These are phyloP conservation scores for Candida saitoana DNA, from an alignment of 805 yeast species.

Conservation along the genomic window DNA sequence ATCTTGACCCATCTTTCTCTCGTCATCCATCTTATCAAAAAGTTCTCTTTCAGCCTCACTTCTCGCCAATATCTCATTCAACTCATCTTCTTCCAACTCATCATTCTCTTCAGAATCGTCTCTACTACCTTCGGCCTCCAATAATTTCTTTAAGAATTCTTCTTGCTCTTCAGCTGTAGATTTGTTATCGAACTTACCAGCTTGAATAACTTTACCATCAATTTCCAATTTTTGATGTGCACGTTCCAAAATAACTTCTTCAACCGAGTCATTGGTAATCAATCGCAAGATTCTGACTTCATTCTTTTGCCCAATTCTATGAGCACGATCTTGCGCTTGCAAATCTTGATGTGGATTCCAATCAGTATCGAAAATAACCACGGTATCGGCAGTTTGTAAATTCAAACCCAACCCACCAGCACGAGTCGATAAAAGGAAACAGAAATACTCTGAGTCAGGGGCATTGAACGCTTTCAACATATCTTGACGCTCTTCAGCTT, in stretches of 20 bases:
- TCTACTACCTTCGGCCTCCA: conserved; percentile 64
- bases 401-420: conserved; percentile 89
- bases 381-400: conserved; percentile 85
- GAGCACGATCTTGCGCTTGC: conserved; percentile 89
- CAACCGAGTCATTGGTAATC: conserved; percentile 78
- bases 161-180: conserved; percentile 87
- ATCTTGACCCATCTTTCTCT: conserved; percentile 40
- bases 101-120: conserved; percentile 52
- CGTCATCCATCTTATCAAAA: conserved; percentile 58
- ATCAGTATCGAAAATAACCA: conserved; percentile 80
- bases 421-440: conserved; percentile 75
- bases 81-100: conserved; percentile 62
- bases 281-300: conserved; percentile 79
- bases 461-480: conserved; percentile 73
- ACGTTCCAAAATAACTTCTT: conserved; percentile 75
- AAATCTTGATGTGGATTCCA: conserved; percentile 93
- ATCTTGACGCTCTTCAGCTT: conserved; percentile 77
- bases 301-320: conserved; percentile 84
- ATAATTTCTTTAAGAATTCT: conserved; percentile 63
- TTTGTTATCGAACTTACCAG: conserved; percentile 85
- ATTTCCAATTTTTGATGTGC: conserved; percentile 81
- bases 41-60: conserved; percentile 54
- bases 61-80: conserved; percentile 70
- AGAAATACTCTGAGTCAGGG: conserved; percentile 71
- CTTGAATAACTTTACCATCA: conserved; percentile 87